Conservation (phyloP, 257 asterid species). For the Lantana camara region DNA sequence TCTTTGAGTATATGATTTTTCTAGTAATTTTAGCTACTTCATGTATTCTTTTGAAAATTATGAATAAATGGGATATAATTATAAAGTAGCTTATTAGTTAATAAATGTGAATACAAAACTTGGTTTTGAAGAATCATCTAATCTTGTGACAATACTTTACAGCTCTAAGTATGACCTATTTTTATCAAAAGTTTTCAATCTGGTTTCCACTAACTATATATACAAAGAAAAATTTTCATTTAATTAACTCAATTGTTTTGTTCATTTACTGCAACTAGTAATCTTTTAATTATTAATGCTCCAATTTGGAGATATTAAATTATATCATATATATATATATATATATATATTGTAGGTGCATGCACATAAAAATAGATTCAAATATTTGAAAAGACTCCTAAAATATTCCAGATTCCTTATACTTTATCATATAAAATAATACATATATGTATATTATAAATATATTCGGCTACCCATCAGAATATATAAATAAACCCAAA, state of each 20-base stretch:
- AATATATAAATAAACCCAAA: too few relatives aligned
- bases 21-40: too few relatives aligned
- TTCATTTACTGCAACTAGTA: background rate
- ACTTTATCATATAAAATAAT: too few relatives aligned
- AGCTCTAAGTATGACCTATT: background rate
- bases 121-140: background rate
- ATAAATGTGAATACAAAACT: too few relatives aligned
- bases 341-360: too few relatives aligned
- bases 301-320: too few relatives aligned
- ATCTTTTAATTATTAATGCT: background rate
- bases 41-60: too few relatives aligned
- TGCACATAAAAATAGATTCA: background rate
- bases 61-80: too few relatives aligned
- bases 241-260: background rate
- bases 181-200: background rate
- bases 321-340: too few relatives aligned
- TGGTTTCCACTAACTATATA: background rate
- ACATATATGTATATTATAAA: too few relatives aligned
- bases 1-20: too few relatives aligned
- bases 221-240: background rate
- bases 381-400: background rate
- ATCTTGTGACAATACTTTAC: background rate
- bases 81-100: too few relatives aligned
- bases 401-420: background rate
- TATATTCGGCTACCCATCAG: background rate